Evolutionary conservation across 306 rosid species (phyloP).

Genomic region (Sphenostylis stenocarpa): DNA sequence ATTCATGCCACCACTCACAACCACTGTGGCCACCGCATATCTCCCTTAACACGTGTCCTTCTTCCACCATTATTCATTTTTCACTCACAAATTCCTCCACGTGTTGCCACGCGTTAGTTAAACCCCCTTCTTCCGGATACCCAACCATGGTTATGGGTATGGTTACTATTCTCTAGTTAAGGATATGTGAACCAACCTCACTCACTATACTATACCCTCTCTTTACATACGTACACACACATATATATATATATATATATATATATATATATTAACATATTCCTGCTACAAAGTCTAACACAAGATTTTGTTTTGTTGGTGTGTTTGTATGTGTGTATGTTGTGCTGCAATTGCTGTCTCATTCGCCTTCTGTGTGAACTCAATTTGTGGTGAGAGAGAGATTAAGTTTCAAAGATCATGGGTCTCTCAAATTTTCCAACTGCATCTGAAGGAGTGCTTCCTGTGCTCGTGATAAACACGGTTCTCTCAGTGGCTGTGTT

Average conservation of each 20-base stretch:
- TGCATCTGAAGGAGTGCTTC: conserved; percentile 63
- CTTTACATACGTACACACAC: too few species aligned
- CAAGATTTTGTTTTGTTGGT: neutral
- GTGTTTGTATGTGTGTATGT: neutral
- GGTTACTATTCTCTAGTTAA: conserved; percentile 27
- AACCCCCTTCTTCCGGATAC: neutral
- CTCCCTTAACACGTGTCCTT: conserved; percentile 45
- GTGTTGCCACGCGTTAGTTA: conserved; percentile 50
- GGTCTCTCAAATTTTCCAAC: conserved; percentile 68
- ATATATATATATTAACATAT: too few species aligned
- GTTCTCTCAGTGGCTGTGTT: conserved; percentile 54
- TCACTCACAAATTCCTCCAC: conserved; percentile 35
- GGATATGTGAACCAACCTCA: neutral
- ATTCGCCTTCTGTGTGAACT: too few species aligned
- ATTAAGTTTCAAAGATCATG: conserved; percentile 38
- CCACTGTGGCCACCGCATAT: conserved; percentile 38
- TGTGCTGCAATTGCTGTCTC: neutral
- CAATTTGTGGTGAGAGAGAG: neutral
- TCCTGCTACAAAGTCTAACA: too few species aligned
- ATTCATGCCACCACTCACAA: conserved; percentile 38
- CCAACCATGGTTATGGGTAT: neutral
- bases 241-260: too few species aligned
- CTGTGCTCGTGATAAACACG: conserved; percentile 64
- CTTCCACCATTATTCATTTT: neutral
- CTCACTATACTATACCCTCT: neutral